phyloP scores from a whole-genome alignment of 371 early-diverging fungal genomes.

The Rhizopus stolonifer region DNA sequence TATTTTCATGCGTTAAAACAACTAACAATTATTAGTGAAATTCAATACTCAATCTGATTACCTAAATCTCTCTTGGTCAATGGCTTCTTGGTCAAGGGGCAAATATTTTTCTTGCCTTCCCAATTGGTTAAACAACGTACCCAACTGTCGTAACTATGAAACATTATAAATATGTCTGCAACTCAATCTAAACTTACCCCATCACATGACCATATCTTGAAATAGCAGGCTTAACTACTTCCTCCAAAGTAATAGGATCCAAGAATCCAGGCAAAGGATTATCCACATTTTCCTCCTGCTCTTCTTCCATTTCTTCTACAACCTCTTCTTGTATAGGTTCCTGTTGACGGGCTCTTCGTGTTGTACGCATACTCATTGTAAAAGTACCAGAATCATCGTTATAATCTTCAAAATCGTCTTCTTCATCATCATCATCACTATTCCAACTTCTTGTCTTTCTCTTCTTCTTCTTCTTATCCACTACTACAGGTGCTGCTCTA shows the following conservation, averaged over 20 bases:
- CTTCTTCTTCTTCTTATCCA: constrained; percentile 35
- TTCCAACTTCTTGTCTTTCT: constrained; percentile 29
- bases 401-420: constrained; percentile 55
- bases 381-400: constrained; percentile 69
- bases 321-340: constrained; percentile 12
- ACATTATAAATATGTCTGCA: background rate
- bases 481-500: constrained; percentile 11
- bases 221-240: constrained; percentile 89
- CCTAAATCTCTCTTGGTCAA: constrained; percentile 85
- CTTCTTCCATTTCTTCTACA: constrained; percentile 22
- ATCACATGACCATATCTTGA: constrained; percentile 96
- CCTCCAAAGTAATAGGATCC: constrained; percentile 92
- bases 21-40: constrained; percentile 11
- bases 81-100: constrained; percentile 92
- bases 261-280: constrained; percentile 91
- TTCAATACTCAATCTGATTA: constrained; percentile 12
- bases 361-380: constrained; percentile 43
- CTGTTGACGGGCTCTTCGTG: constrained; percentile 15
- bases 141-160: constrained; percentile 83
- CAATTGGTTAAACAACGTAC: constrained; percentile 83
- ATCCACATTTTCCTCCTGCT: constrained; percentile 41
- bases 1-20: constrained; percentile 33
- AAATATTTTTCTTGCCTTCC: constrained; percentile 81
- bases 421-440: constrained; percentile 51
- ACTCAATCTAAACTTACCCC: constrained; percentile 52